Evolutionary conservation across 208 protist species (phyloP).

Genomic region (Leishmania martiniquensis): DNA sequence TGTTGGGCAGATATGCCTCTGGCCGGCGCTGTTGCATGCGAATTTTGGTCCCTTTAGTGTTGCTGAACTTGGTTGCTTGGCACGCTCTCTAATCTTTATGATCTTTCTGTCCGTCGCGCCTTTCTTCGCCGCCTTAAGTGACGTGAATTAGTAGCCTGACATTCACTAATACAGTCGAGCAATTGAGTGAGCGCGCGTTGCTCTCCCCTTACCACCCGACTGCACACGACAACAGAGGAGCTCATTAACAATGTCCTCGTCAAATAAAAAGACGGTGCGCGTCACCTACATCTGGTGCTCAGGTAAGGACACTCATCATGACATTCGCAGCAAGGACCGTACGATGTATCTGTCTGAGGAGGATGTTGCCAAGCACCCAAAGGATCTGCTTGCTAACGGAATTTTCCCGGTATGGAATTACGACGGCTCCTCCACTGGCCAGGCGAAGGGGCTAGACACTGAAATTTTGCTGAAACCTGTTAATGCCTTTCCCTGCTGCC

Average conservation of each 20-base stretch:
- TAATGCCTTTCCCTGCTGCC: constrained; percentile 75
- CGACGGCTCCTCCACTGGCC: constrained; percentile 94
- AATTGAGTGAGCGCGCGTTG: not conserved
- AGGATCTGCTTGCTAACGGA: constrained; percentile 65
- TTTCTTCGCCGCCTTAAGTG: not conserved
- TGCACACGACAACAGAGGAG: not conserved
- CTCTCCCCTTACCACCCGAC: constrained; percentile 1
- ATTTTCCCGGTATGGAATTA: constrained; percentile 97
- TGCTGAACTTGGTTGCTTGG: not conserved
- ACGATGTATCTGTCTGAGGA: constrained; percentile 74
- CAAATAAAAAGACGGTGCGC: constrained; percentile 51
- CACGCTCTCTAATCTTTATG: not conserved
- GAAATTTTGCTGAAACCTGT: constrained; percentile 92
- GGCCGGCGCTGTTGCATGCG: not conserved
- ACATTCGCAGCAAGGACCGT: constrained; percentile 88
- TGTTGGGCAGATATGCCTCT: not conserved
- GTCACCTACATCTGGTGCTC: constrained; percentile 91
- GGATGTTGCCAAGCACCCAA: constrained; percentile 60
- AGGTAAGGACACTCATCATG: constrained; percentile 80
- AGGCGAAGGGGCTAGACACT: constrained; percentile 73
- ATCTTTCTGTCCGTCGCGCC: not conserved
- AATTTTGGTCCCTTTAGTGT: not conserved
- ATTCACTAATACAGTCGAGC: not conserved
- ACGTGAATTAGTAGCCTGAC: not conserved
- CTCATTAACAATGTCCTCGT: constrained; percentile 22